Conservation (phyloP, 805 yeast species). For the Starmerella scarabaei region DNA sequence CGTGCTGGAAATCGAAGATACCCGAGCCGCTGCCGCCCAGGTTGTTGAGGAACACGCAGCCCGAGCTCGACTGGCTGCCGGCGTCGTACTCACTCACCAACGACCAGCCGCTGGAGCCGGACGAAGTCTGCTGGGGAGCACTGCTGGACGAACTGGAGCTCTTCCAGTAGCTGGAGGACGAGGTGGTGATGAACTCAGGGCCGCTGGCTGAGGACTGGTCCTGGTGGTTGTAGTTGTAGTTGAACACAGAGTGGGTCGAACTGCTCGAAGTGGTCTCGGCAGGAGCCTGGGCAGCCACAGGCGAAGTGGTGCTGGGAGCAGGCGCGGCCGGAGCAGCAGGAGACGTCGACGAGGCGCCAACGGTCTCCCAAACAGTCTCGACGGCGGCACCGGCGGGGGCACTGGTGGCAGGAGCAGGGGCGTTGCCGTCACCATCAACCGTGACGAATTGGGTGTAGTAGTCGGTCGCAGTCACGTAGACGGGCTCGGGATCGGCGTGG, state of each 20-base stretch:
- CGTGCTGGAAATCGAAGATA: conserved; percentile 71
- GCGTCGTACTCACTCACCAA: conserved; percentile 59
- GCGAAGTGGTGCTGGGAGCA: conserved; percentile 13
- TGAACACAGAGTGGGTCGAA: conserved; percentile 4
- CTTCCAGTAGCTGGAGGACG: conserved; percentile 18
- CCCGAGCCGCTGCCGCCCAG: conserved; percentile 77
- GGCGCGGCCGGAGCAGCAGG: conserved; percentile 23
- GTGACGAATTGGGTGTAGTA: conserved; percentile 39
- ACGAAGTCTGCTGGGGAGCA: conserved; percentile 15
- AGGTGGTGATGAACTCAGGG: conserved; percentile 19
- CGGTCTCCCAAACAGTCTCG: no score
- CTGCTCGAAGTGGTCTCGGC: conserved; percentile 9
- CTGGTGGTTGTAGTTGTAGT: conserved; percentile 21
- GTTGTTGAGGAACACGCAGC: conserved; percentile 73
- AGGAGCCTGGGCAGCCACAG: conserved; percentile 15
- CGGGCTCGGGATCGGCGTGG: conserved; percentile 40
- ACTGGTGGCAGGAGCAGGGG: conserved; percentile 10
- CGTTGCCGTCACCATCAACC: conserved; percentile 20
- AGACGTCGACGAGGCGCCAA: conserved; percentile 18
- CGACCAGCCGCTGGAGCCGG: conserved; percentile 47
- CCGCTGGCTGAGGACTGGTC: conserved; percentile 22
- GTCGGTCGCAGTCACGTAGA: conserved; percentile 63
- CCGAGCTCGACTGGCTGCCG: conserved; percentile 54
- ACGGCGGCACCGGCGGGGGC: conserved; percentile 12
- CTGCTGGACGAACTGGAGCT: conserved; percentile 14